A percentile compares a stretch with the other conserved stretches of the same genome.
These are phyloP conservation scores for Rutstroemia sp. DNA, from an alignment of 2,329 filamentous ascomycete genomes.

Conservation along the genomic window DNA sequence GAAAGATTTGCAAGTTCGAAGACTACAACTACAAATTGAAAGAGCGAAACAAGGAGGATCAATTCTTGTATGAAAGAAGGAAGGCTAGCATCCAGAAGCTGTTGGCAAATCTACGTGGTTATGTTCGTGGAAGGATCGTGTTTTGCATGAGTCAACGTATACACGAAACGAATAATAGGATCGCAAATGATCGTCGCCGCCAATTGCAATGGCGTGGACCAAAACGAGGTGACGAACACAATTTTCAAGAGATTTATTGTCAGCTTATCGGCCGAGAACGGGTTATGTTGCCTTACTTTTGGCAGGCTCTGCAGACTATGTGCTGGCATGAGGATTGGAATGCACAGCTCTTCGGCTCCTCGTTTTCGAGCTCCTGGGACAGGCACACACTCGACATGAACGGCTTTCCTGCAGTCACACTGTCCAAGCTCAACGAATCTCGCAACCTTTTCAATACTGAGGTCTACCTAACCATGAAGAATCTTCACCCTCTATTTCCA, in stretches of 20 bases:
- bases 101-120: not conserved
- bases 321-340: not conserved
- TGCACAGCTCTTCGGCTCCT: too few species aligned
- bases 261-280: not conserved
- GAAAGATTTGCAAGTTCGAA: slow-evolving; percentile 24
- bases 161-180: not conserved
- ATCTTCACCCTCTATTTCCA: not conserved
- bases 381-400: too few species aligned
- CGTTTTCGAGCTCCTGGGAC: too few species aligned
- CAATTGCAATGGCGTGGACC: not conserved
- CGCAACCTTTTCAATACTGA: slow-evolving; percentile 1
- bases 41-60: not conserved
- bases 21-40: slow-evolving; percentile 6
- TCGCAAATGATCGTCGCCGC: not conserved
- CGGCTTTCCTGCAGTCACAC: too few species aligned
- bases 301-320: not conserved
- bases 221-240: not conserved
- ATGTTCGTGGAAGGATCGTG: slow-evolving; percentile 8
- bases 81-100: not conserved
- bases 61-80: slow-evolving; percentile 1
- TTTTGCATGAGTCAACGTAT: not conserved
- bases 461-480: not conserved
- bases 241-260: not conserved
- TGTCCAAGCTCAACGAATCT: not conserved
- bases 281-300: slow-evolving; percentile 4